Evolutionary conservation across 23 red algal species (phyloP).

Genomic region (Gracilaria gracilis): DNA sequence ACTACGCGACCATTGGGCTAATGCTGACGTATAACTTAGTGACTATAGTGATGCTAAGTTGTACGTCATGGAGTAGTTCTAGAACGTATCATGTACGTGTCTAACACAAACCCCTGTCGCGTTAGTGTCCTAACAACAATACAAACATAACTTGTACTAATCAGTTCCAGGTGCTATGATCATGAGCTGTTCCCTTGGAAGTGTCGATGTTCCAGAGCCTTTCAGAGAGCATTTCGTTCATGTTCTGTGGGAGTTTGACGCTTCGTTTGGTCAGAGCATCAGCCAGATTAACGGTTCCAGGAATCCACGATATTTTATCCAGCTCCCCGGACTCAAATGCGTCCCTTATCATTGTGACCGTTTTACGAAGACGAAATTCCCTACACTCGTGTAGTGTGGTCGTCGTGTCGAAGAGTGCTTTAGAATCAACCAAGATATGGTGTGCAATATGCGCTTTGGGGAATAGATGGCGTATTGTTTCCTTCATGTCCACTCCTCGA

Average conservation of each 20-base stretch:
- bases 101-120: conserved; percentile 11
- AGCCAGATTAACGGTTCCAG: neutral
- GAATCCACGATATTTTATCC: conserved; percentile 12
- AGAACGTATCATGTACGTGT: too few species aligned
- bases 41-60: too few species aligned
- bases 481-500: conserved; percentile 8
- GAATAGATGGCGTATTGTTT: neutral
- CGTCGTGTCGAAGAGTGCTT: conserved; percentile 31
- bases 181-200: neutral
- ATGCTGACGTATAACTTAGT: too few species aligned
- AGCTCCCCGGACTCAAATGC: conserved; percentile 36
- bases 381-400: conserved; percentile 36
- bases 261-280: conserved; percentile 39
- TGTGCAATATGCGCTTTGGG: neutral
- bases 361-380: neutral
- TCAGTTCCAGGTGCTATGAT: neutral
- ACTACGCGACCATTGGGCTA: too few species aligned
- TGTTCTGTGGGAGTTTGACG: neutral
- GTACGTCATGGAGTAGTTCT: too few species aligned
- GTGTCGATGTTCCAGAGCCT: neutral
- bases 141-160: neutral
- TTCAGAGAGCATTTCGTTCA: neutral
- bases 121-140: conserved; percentile 8
- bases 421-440: conserved; percentile 1
- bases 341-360: conserved; percentile 31